Base-by-base conservation (phyloP, 805 yeast genomes). In the Metschnikowia hibisci region DNA sequence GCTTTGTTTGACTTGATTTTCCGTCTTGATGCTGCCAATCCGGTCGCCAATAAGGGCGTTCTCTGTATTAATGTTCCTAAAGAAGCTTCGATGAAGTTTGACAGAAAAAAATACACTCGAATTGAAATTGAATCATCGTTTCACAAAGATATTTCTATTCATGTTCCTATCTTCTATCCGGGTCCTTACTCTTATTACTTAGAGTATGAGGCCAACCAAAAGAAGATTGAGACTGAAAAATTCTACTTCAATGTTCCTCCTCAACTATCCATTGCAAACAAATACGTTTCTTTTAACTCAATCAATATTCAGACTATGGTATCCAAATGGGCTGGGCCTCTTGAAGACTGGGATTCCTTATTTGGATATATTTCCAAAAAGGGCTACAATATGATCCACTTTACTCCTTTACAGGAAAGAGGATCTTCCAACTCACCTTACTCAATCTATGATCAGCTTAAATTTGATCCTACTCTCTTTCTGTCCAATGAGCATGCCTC, bases 361-460 rank as follows among this genome's bases (percentile, higher is more conserved):
- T 85, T 91, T 45, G 60, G 62, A 1, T 76, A 76, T 35, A 76
- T 91, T 34, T 65, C 82, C 12, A 60, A 65, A 7, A 93, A 93
- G 63, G 90, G 93, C 15, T 91, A 91, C 69, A 93, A 93, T 63
- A 87, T 91, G 96, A 71, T 93, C 34, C 99, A 91, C 68, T 91
- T 91, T 62, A 90, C 97, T 5, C 99, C 99, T 0, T 71, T 91
- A 53, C 96, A 91, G 64, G 67, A 81, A 50, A 74, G 98, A 43
- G 99, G 99, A 27, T 84, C 75, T 48, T 86, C 96, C 1, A 78
- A 90, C 61, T 90, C 97, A 6, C 99, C 99, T 0, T 91, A 90
- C 60, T 87, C 96, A 3, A 87, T 91, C 42, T 82, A 67, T 54
- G 96, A 91, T 61, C 98, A 93, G 64, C 73, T 88, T 47, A 62